phyloP scores from a whole-genome alignment of 257 asterid species.

The Lavandula angustifolia region DNA sequence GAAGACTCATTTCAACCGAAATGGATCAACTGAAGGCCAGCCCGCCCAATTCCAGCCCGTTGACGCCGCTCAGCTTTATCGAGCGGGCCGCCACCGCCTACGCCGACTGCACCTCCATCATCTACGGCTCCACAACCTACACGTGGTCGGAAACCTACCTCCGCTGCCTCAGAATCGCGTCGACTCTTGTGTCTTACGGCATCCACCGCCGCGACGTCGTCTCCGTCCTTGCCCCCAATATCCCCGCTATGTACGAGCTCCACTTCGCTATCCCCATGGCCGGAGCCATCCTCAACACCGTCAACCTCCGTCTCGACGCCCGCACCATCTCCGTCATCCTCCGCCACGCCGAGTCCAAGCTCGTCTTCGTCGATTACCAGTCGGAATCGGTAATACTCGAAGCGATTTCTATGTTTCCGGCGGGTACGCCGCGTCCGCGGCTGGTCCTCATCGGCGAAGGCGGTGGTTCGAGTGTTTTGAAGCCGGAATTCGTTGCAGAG shows the following conservation, averaged over 20 bases:
- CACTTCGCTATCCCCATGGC: slow-evolving; percentile 80
- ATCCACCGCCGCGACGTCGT: slow-evolving; percentile 57
- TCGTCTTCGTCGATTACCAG: slow-evolving; percentile 57
- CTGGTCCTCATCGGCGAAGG: slow-evolving; percentile 46
- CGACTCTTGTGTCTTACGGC: slow-evolving; percentile 53
- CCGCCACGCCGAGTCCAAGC: slow-evolving; percentile 57
- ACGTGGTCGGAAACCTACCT: slow-evolving; percentile 62
- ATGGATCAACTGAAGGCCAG: slow-evolving; percentile 48
- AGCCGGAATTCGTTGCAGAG: slow-evolving; percentile 4
- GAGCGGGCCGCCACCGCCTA: slow-evolving; percentile 63
- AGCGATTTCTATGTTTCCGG: slow-evolving; percentile 55
- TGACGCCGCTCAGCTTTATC: slow-evolving; percentile 59
- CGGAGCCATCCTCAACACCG: slow-evolving; percentile 64
- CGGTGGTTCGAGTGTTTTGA: neutral
- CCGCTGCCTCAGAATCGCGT: slow-evolving; percentile 59
- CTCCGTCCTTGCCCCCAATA: slow-evolving; percentile 64
- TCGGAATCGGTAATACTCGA: slow-evolving; percentile 45
- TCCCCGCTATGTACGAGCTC: slow-evolving; percentile 83
- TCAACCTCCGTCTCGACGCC: slow-evolving; percentile 73
- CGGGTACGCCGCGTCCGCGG: slow-evolving; percentile 36
- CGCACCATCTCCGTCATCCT: slow-evolving; percentile 62
- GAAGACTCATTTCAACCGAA: no score
- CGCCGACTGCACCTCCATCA: slow-evolving; percentile 57
- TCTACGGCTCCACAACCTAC: slow-evolving; percentile 44
- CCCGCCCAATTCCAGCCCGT: slow-evolving; percentile 54